Percentiles rank a stretch among this genome's conserved stretches.
These are phyloP conservation scores for Dendrobium catenatum DNA, from an alignment of 106 monocot genomes.

Conservation along the genomic window DNA sequence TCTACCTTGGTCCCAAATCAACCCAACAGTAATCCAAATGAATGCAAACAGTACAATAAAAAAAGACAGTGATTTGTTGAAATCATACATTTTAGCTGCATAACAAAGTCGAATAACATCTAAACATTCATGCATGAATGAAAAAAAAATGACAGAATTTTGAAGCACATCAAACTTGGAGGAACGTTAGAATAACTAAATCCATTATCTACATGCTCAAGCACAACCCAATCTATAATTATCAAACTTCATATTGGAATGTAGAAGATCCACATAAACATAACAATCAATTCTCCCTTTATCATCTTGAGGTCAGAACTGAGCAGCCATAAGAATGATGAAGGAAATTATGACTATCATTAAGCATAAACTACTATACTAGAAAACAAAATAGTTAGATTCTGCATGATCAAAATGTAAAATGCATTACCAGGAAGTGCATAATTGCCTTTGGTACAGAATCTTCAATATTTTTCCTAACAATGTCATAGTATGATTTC, in stretches of 20 bases:
- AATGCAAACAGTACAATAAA: not conserved
- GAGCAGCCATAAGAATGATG: too few species aligned
- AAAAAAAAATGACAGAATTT: not conserved
- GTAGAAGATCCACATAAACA: too few species aligned
- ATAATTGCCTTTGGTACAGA: conserved; percentile 92
- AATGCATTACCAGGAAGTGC: conserved; percentile 82
- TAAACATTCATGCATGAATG: not conserved
- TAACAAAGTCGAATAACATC: not conserved
- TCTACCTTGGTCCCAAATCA: not conserved
- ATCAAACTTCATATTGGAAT: too few species aligned
- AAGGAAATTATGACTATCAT: too few species aligned
- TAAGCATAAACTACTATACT: too few species aligned
- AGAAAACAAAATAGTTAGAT: not conserved
- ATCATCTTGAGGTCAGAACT: too few species aligned
- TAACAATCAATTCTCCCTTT: too few species aligned
- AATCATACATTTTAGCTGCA: not conserved
- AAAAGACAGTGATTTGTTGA: not conserved
- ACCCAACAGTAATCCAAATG: not conserved
- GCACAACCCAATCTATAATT: too few species aligned
- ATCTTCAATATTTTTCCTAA: conserved; percentile 89
- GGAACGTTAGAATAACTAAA: not conserved
- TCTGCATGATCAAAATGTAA: not conserved
- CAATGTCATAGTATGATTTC: conserved; percentile 97
- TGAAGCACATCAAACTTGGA: not conserved
- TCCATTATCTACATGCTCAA: too few species aligned